Base-by-base conservation (phyloP, 192 early-diverging fungal species). In the Umbelopsis vinacea region DNA sequence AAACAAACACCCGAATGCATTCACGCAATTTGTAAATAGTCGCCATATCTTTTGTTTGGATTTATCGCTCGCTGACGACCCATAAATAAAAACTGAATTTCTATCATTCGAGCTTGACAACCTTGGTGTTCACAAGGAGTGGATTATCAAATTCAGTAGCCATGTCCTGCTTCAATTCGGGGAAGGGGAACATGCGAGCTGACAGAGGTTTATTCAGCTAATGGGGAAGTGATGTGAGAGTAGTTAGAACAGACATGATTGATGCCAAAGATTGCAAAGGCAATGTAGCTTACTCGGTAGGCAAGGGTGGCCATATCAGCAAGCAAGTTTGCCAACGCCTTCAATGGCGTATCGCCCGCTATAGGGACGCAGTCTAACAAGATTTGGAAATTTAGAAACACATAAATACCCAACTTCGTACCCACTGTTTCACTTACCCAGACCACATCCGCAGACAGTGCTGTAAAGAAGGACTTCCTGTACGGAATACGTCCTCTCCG, bases 161-260 rank as follows among this genome's bases (percentile, higher is more conserved):
- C 43, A 57, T 55, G 21, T 55, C 43, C 14, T 52, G 17, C 1
- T 22, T 23, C 1, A 54, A 11, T 15, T 29, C 69, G 3, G 71
- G 71, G 6, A 72, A 43, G 0, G 71, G 71, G 45, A 72, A 72
- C 37, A 72, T 53, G 52, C 71, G 71, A 15, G 52, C 71, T 21
- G 71, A 72, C 19, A 72, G 54, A 2, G 52, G 71, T 26, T 72
- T 72, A 53, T 72, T 55, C 47, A 72, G 40, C 71, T 72, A 19
- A 23, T 35, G 40, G 22, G n/a, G n/a, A n/a, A 54, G 10, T 12
- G 3, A 43, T 21, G 46, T 37, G 5, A 23, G 50, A 6, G 6
- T 23, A n/a, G 21, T 4, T 6, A 37, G 26, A 0, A 17, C 23
- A 24, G 22, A 26, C 2, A 23, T 5, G 22, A 14, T 12, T 54